phyloP scores from a whole-genome alignment of 1,139 yeast genomes.

The Candida sp. region DNA sequence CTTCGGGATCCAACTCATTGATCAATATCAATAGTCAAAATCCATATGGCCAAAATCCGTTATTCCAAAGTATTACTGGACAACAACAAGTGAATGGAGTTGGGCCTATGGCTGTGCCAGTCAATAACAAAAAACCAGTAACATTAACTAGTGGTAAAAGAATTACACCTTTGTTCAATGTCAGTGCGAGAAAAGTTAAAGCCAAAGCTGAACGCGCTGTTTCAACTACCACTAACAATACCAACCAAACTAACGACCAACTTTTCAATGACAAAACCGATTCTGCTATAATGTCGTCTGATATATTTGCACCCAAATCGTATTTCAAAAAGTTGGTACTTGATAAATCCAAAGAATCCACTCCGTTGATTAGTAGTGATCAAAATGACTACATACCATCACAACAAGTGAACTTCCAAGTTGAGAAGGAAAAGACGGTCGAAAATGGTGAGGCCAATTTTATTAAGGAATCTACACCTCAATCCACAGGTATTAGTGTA shows the following conservation, averaged over 20 bases:
- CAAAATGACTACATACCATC: constrained; percentile 11
- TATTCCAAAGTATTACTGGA: constrained; percentile 46
- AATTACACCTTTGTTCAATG: constrained; percentile 46
- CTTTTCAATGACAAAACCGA: constrained; percentile 46
- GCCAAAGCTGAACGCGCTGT: neutral
- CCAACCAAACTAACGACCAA: constrained; percentile 14
- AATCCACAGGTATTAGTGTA: constrained; percentile 13
- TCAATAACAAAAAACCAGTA: constrained; percentile 49
- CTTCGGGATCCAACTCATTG: constrained; percentile 15
- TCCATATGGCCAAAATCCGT: constrained; percentile 72
- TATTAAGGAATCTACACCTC: constrained; percentile 1
- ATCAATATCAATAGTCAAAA: constrained; percentile 54
- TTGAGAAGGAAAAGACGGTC: constrained; percentile 9
- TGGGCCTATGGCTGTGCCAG: constrained; percentile 51
- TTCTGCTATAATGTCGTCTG: constrained; percentile 66
- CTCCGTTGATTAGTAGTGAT: constrained; percentile 9
- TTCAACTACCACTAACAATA: constrained; percentile 7
- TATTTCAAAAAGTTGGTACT: constrained; percentile 57
- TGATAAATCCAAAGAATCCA: constrained; percentile 33
- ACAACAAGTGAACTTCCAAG: constrained; percentile 37
- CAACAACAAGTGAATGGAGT: constrained; percentile 11
- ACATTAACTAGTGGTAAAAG: constrained; percentile 59
- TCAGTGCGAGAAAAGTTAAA: constrained; percentile 14
- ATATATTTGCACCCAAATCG: constrained; percentile 64
- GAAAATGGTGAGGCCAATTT: constrained; percentile 5